Conservation (phyloP, 805 yeast genomes). For the Lipomyces japonicus region DNA sequence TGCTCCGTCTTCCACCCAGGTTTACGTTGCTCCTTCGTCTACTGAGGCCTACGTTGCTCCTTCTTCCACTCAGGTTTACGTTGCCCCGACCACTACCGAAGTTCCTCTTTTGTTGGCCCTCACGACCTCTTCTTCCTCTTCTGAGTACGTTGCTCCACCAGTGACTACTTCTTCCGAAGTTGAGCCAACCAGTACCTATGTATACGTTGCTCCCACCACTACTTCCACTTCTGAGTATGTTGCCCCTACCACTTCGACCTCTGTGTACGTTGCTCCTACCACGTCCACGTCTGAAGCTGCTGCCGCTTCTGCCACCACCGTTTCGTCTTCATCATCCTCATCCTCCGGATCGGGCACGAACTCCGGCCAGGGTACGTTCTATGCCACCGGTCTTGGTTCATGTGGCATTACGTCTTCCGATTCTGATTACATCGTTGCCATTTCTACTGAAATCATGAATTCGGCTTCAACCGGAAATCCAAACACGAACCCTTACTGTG, state of each 20-base stretch:
- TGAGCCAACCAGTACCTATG: constrained; percentile 4
- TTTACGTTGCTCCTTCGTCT: constrained; percentile 7
- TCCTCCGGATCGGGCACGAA: constrained; percentile 31
- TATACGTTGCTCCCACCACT: neutral
- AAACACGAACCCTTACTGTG: constrained; percentile 46
- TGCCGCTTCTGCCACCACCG: constrained; percentile 3
- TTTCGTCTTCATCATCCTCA: constrained; percentile 20
- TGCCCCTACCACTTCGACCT: constrained; percentile 12
- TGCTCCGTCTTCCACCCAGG: constrained; percentile 11
- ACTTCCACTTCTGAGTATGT: constrained; percentile 15
- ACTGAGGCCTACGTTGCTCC: constrained; percentile 3
- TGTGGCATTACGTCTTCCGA: constrained; percentile 50
- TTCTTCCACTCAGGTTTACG: constrained; percentile 10
- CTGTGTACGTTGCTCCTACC: constrained; percentile 9
- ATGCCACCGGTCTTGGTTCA: constrained; percentile 47
- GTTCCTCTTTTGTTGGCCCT: neutral
- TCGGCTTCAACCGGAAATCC: constrained; percentile 41
- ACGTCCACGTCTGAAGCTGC: constrained; percentile 13
- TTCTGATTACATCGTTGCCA: constrained; percentile 52
- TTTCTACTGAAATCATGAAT: constrained; percentile 47
- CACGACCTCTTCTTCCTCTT: neutral
- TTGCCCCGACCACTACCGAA: constrained; percentile 16
- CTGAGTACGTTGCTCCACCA: neutral
- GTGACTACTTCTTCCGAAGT: neutral
- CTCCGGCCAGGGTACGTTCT: constrained; percentile 40